phyloP scores from a whole-genome alignment of 75 land plant species.

The Cryptomeria japonica region DNA sequence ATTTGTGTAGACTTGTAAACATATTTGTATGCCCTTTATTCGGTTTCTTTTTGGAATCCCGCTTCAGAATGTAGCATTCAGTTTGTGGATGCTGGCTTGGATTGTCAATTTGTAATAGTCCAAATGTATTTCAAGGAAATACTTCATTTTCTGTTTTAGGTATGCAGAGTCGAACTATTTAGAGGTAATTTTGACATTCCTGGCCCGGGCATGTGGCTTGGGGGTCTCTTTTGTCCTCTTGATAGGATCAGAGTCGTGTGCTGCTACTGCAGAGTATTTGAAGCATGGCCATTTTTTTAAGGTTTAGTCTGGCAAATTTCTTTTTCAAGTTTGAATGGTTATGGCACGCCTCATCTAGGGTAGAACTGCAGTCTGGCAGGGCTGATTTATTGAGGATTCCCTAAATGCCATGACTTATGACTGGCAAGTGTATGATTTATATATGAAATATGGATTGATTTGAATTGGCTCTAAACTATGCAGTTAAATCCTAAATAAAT shows the following conservation, averaged over 20 bases:
- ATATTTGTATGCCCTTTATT: neutral
- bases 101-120: neutral
- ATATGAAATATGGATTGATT: no score
- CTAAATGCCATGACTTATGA: no score
- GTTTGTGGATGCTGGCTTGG: neutral
- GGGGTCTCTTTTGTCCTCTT: no score
- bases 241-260: neutral
- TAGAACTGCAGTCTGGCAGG: no score
- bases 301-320: neutral
- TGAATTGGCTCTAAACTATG: no score
- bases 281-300: neutral
- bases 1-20: neutral
- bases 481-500: no score
- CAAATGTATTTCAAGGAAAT: neutral
- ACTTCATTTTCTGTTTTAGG: neutral
- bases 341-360: no score
- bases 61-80: neutral
- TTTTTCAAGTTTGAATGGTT: neutral
- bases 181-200: neutral
- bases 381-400: no score
- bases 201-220: neutral
- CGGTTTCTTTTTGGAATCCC: neutral
- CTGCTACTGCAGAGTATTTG: neutral
- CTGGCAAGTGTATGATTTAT: no score
- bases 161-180: neutral